These are phyloP conservation scores for Colletotrichum eleusines DNA, from an alignment of 2,329 filamentous ascomycete genomes.

Conservation along the genomic window DNA sequence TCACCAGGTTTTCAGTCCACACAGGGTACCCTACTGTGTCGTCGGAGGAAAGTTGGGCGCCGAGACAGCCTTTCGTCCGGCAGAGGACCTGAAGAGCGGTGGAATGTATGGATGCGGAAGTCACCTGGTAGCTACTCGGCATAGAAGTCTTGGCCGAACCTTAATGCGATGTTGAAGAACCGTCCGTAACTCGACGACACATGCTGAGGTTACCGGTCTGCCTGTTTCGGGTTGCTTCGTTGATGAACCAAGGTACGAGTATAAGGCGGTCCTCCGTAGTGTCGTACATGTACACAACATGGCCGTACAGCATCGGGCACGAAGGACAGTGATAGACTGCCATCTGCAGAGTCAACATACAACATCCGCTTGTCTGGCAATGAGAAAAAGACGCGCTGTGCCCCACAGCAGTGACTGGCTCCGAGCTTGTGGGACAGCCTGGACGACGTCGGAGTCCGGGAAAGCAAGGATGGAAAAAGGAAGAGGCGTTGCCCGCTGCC, in stretches of 20 bases:
- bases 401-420: not conserved
- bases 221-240: not conserved
- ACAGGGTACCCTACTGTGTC: not conserved
- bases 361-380: too few species aligned
- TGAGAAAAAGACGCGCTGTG: not conserved
- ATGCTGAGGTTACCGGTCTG: not conserved
- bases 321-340: not conserved
- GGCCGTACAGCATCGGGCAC: too few species aligned
- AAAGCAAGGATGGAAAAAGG: not conserved
- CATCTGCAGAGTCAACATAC: not conserved
- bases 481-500: constrained; percentile 22
- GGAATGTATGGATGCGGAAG: not conserved
- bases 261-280: too few species aligned
- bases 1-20: not conserved
- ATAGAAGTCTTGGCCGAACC: not conserved
- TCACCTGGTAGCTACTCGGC: too few species aligned
- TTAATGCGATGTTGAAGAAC: not conserved
- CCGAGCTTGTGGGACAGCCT: not conserved
- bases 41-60: constrained; percentile 15
- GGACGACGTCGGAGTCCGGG: not conserved
- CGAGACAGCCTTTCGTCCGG: constrained; percentile 33
- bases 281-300: too few species aligned
- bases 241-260: too few species aligned
- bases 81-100: constrained; percentile 6
- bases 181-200: too few species aligned